Evolutionary conservation across 495 filamentous ascomycete genomes (phyloP).

Genomic region (Immersiella caudata): DNA sequence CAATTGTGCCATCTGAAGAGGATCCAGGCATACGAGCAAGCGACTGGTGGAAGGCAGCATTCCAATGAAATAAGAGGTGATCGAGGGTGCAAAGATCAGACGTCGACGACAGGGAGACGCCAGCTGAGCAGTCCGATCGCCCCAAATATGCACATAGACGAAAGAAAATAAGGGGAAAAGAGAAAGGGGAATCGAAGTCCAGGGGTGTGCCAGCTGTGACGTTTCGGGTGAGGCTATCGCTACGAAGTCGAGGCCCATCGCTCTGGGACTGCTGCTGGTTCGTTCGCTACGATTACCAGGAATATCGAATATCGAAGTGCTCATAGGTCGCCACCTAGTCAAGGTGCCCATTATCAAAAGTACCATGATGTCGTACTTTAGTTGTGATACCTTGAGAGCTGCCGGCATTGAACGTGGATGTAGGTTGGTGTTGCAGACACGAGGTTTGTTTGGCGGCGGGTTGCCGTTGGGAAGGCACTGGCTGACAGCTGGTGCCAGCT

Average conservation of each 20-base stretch:
- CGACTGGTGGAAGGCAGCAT: slow-evolving; percentile 29
- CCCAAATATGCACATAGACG: background rate
- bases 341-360: background rate
- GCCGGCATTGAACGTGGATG: background rate
- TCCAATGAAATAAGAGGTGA: slow-evolving; percentile 25
- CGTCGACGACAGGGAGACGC: slow-evolving; percentile 9
- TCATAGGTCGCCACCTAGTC: no score
- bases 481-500: background rate
- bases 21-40: slow-evolving; percentile 18
- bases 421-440: background rate
- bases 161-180: background rate
- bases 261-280: background rate
- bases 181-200: background rate
- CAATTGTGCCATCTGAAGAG: slow-evolving; percentile 15
- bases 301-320: no score
- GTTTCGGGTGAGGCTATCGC: background rate
- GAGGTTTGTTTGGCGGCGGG: no score
- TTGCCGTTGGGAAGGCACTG: no score
- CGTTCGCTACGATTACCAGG: background rate
- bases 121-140: background rate
- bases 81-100: slow-evolving; percentile 1
- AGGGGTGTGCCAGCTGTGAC: background rate
- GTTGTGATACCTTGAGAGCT: background rate
- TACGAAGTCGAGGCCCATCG: background rate
- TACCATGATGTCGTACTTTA: background rate